Conservation (phyloP, 1,284 basidiomycete genomes). For the Omphalotus olearius region DNA sequence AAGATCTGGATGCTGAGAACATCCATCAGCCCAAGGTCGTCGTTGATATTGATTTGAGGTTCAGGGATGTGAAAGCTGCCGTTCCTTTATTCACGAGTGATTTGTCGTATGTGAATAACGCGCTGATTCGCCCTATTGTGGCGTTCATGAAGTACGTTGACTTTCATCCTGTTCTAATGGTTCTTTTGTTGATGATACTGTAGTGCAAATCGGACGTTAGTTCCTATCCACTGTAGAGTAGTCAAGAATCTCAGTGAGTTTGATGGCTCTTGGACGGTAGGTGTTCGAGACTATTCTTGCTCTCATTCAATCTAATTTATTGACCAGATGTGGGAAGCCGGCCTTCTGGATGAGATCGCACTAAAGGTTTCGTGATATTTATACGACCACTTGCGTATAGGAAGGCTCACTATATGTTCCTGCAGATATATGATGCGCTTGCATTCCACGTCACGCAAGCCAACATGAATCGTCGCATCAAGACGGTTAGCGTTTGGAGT, state of each 20-base stretch:
- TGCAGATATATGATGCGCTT: constrained; percentile 81
- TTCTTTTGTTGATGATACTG: constrained; percentile 16
- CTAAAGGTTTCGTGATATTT: constrained; percentile 48
- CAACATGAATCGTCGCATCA: constrained; percentile 83
- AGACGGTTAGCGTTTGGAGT: constrained; percentile 81
- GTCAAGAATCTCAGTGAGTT: constrained; percentile 79
- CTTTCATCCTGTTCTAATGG: background rate
- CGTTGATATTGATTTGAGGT: constrained; percentile 93
- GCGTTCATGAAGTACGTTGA: constrained; percentile 92
- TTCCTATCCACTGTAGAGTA: constrained; percentile 88
- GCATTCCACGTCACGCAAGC: constrained; percentile 88
- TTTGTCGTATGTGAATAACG: constrained; percentile 89
- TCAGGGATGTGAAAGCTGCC: constrained; percentile 94
- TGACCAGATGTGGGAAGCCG: constrained; percentile 80
- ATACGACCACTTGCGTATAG: background rate
- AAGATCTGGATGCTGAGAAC: constrained; percentile 27
- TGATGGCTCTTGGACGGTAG: constrained; percentile 86
- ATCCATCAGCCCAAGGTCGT: constrained; percentile 54
- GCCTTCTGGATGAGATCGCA: constrained; percentile 79
- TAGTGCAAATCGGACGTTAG: constrained; percentile 86
- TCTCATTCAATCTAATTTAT: constrained; percentile 19
- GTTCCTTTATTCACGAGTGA: constrained; percentile 89
- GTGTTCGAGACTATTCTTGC: constrained; percentile 25
- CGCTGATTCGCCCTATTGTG: constrained; percentile 95
- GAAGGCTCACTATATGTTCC: constrained; percentile 9